Conservation (phyloP, 495 filamentous ascomycete genomes). For the Tuber borchii region DNA sequence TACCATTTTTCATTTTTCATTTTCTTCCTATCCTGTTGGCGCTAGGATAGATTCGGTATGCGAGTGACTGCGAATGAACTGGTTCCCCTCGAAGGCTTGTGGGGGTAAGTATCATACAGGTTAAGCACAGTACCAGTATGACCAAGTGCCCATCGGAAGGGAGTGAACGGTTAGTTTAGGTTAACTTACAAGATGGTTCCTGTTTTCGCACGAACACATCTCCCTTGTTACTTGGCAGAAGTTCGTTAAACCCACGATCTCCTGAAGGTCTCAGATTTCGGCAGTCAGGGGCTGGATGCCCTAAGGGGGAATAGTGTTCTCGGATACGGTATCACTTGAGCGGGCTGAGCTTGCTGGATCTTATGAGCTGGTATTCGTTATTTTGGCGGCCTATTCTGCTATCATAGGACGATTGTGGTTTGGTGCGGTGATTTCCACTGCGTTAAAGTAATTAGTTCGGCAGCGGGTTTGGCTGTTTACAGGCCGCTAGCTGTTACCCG, state of each 20-base stretch:
- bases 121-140: neutral
- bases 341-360: neutral
- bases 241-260: neutral
- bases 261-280: neutral
- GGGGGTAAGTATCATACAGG: neutral
- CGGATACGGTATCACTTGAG: neutral
- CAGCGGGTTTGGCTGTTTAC: no score
- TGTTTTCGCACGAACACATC: no score
- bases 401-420: neutral
- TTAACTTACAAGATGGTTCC: no score
- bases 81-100: neutral
- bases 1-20: neutral
- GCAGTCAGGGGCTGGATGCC: neutral
- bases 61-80: neutral
- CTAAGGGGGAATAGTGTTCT: neutral
- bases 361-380: neutral
- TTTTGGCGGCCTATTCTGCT: neutral
- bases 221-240: neutral
- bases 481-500: neutral
- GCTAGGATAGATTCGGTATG: neutral
- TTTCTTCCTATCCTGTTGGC: neutral
- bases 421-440: neutral
- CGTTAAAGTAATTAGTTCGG: no score
- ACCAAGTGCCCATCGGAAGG: no score
- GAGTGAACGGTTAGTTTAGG: no score